Conservation (phyloP, 2,329 filamentous ascomycete species). For the Plectosphaerella cucumerina region DNA sequence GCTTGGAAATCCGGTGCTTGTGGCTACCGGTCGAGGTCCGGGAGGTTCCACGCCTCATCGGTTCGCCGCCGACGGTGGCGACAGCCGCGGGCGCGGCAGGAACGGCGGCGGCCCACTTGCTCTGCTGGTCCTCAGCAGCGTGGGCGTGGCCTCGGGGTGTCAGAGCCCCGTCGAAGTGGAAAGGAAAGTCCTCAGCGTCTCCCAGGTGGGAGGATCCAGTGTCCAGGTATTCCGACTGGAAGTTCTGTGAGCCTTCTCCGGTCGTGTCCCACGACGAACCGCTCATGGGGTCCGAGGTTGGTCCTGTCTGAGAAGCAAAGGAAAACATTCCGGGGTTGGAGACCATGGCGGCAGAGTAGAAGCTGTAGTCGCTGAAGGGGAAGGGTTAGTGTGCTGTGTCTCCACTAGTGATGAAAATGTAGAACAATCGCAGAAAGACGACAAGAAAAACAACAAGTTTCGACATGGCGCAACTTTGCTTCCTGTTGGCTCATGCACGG, state of each 20-base stretch:
- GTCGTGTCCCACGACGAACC: slow-evolving; percentile 52
- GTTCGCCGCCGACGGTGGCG: slow-evolving; percentile 25
- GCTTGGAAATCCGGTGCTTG: slow-evolving; percentile 39
- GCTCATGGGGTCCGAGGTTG: slow-evolving; percentile 49
- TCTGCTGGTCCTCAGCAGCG: slow-evolving; percentile 39
- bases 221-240: slow-evolving; percentile 45
- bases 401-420: slow-evolving; percentile 33
- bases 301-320: slow-evolving; percentile 57
- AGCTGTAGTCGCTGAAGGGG: slow-evolving; percentile 52
- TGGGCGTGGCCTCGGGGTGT: slow-evolving; percentile 49
- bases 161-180: slow-evolving; percentile 42
- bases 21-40: slow-evolving; percentile 40
- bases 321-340: slow-evolving; percentile 50
- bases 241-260: slow-evolving; percentile 58
- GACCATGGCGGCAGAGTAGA: slow-evolving; percentile 46
- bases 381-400: slow-evolving; percentile 52
- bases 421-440: slow-evolving; percentile 21
- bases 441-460: slow-evolving; percentile 21
- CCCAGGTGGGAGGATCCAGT: slow-evolving; percentile 44
- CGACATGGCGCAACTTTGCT: slow-evolving; percentile 54
- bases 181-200: slow-evolving; percentile 52
- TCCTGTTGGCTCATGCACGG: slow-evolving; percentile 30
- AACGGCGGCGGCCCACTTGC: slow-evolving; percentile 42
- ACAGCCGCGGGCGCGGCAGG: slow-evolving; percentile 22
- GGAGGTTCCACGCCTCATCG: slow-evolving; percentile 41